Evolutionary conservation across 78 protist species (phyloP), one percentile per base, ranked within the genome.

Genomic region (Planoprotostelium fungivorum): DNA sequence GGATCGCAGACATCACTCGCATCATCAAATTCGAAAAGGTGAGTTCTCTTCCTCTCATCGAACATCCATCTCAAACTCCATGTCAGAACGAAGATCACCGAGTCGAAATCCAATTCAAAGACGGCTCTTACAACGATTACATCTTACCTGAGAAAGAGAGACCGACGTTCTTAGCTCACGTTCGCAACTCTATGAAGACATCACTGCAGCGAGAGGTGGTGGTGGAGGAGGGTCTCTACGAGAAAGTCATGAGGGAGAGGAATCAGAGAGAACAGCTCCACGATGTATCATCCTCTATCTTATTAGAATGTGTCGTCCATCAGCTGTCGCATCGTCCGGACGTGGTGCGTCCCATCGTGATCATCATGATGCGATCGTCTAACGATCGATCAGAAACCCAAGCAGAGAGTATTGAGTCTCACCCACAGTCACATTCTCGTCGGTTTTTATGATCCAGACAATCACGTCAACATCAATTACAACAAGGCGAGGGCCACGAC

Each of bases 401-500:
- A 51, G 73, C 73, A 5, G 16, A 5, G 73, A 25, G 73, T 51
- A 16, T 51, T 51, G 73, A 51, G 73, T 51, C 73, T 51, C 16
- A 51, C 73, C 31, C 73, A 51, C 16, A 25, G 31, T 5, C 73
- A 51, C 16, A 51, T 51, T 51, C 16, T 51, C 5, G 73, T 51
- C 73, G 73, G 73, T 25, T 51, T 25, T 51, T 51, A 51, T 16
- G 73, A 51, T 51, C 73, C 73, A 25, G 73, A 5, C 31, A 51
- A 51, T 51, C 73, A 51, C 73, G 73, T 51, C 16, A 51, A 51
- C 73, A 51, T 51, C 5, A 51, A 51, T 51, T 51, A 51, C 16
- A 51, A 51, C 73, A 51, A 51, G 73, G 73, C 73, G 73, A 51
- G 73, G 73, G 73, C 73, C 73, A 51, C 73, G 31, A 51, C 73